phyloP scores from a whole-genome alignment of 2,329 filamentous ascomycete genomes.

The Fusarium graminum region DNA sequence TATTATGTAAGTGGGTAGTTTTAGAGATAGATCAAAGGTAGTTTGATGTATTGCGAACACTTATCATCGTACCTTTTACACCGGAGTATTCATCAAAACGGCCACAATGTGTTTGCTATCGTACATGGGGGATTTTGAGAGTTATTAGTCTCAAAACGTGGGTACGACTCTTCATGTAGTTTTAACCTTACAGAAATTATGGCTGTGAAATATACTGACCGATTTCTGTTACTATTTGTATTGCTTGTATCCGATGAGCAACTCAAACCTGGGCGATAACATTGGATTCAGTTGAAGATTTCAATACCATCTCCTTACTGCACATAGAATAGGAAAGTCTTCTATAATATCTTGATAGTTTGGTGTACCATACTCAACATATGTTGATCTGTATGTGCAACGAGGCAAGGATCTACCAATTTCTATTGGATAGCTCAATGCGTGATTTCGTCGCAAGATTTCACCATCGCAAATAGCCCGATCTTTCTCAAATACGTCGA shows the following conservation, averaged over 20 bases:
- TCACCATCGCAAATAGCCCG: constrained; percentile 35
- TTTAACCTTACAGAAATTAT: too few relatives aligned
- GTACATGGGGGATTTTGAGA: neutral
- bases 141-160: neutral
- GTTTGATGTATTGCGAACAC: too few relatives aligned
- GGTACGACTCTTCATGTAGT: too few relatives aligned
- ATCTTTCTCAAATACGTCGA: constrained; percentile 20
- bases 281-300: neutral
- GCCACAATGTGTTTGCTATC: neutral
- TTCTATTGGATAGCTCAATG: constrained; percentile 18
- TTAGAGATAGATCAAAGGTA: too few relatives aligned
- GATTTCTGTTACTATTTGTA: neutral
- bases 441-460: constrained; percentile 38
- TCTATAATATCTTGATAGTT: neutral
- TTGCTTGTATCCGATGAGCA: neutral
- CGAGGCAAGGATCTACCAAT: constrained; percentile 16
- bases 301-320: neutral
- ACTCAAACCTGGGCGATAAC: too few relatives aligned
- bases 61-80: too few relatives aligned
- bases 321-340: neutral
- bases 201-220: too few relatives aligned
- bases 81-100: neutral
- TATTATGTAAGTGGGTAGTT: too few relatives aligned
- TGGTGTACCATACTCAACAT: neutral
- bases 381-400: neutral